Evolutionary conservation across 1,139 yeast species (phyloP).

Genomic region (Diutina ranongensis): DNA sequence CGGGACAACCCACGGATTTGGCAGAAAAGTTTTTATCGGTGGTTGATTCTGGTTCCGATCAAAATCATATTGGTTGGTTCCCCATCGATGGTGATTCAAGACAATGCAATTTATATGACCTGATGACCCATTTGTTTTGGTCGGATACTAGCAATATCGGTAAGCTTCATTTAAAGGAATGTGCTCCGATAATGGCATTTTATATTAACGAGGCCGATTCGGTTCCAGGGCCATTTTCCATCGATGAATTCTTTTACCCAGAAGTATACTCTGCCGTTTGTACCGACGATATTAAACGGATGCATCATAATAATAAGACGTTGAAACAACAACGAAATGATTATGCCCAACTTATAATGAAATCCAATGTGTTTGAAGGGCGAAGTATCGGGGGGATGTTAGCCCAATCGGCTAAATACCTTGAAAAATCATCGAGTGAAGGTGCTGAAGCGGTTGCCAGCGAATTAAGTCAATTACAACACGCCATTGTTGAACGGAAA

Average conservation of each 20-base stretch:
- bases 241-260: conserved; percentile 2
- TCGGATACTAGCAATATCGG: background rate
- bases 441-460: background rate
- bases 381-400: background rate
- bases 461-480: background rate
- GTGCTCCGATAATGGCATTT: conserved; percentile 2
- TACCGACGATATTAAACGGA: background rate
- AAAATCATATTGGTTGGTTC: background rate
- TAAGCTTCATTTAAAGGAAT: background rate
- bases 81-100: background rate
- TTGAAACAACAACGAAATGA: background rate
- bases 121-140: background rate
- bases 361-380: background rate
- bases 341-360: background rate
- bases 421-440: background rate
- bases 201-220: background rate
- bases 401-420: background rate
- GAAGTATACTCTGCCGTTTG: background rate
- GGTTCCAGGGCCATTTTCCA: background rate
- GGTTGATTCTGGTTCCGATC: background rate
- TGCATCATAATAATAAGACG: background rate
- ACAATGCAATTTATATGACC: background rate
- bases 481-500: background rate
- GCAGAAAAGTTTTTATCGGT: background rate
- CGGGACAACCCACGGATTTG: background rate